phyloP scores from a whole-genome alignment of 495 filamentous ascomycete species.

The Mycothermus thermophilus region DNA sequence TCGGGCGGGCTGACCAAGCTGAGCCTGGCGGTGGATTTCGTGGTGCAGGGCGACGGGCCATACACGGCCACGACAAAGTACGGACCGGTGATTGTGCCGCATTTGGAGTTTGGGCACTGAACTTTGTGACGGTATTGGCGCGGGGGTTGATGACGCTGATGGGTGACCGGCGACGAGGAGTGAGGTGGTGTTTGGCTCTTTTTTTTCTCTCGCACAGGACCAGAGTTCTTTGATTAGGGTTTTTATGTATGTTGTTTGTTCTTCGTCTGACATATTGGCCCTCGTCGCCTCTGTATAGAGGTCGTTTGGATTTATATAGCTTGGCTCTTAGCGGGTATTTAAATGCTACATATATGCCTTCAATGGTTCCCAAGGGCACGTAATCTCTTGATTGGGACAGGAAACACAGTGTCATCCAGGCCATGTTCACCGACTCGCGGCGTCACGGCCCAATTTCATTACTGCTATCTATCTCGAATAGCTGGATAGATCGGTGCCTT shows the following conservation, averaged over 20 bases:
- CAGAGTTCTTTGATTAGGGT: too few relatives aligned
- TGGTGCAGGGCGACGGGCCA: conserved; percentile 82
- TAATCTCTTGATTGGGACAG: too few relatives aligned
- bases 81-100: conserved; percentile 89
- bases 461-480: too few relatives aligned
- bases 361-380: too few relatives aligned
- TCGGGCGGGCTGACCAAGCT: conserved; percentile 44
- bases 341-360: conserved; percentile 1
- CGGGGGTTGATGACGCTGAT: background rate
- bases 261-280: too few relatives aligned
- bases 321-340: background rate
- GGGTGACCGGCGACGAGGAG: background rate
- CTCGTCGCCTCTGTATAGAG: too few relatives aligned
- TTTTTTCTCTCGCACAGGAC: too few relatives aligned
- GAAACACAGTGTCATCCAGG: too few relatives aligned
- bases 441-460: too few relatives aligned
- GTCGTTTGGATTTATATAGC: conserved; percentile 1
- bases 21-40: conserved; percentile 88
- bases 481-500: background rate
- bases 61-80: conserved; percentile 80
- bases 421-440: too few relatives aligned
- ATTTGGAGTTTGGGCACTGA: conserved; percentile 66
- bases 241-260: too few relatives aligned
- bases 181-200: background rate
- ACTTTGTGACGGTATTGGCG: background rate